Evolutionary conservation across 805 yeast species (phyloP).

Genomic region (Starmerella bombi): DNA sequence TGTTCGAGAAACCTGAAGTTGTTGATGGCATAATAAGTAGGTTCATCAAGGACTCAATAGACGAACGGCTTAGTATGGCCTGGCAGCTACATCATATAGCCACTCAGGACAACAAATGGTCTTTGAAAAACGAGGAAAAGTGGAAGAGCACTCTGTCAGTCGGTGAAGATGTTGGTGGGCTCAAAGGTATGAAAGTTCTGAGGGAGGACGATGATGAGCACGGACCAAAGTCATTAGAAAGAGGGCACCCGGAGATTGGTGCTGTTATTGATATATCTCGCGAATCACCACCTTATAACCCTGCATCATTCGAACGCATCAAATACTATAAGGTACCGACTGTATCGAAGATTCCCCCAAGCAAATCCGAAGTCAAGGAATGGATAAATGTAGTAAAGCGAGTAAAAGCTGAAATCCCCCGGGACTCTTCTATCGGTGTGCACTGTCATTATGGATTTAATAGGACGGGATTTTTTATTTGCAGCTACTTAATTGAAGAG

Average conservation of each 20-base stretch:
- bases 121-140: conserved; percentile 58
- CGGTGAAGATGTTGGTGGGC: conserved; percentile 30
- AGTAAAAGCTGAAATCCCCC: conserved; percentile 30
- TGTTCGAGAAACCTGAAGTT: conserved; percentile 51
- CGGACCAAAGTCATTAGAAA: conserved; percentile 45
- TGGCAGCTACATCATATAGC: conserved; percentile 51
- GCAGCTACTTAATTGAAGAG: conserved; percentile 52
- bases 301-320: conserved; percentile 39
- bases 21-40: conserved; percentile 48
- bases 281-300: conserved; percentile 56
- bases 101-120: conserved; percentile 58
- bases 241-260: conserved; percentile 36
- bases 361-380: conserved; percentile 41
- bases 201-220: conserved; percentile 50
- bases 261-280: conserved; percentile 57
- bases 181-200: conserved; percentile 63
- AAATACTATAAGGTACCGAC: conserved; percentile 61
- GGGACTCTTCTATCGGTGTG: conserved; percentile 40
- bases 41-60: conserved; percentile 39
- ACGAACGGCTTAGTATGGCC: conserved; percentile 47
- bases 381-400: conserved; percentile 35
- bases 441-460: conserved; percentile 79
- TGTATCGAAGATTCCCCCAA: conserved; percentile 65
- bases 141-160: conserved; percentile 49
- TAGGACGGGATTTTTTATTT: conserved; percentile 60